Percentiles rank a stretch among this genome's conserved stretches.
Conservation (phyloP, 2,329 filamentous ascomycete species). For the Colletotrichum cuscutae region DNA sequence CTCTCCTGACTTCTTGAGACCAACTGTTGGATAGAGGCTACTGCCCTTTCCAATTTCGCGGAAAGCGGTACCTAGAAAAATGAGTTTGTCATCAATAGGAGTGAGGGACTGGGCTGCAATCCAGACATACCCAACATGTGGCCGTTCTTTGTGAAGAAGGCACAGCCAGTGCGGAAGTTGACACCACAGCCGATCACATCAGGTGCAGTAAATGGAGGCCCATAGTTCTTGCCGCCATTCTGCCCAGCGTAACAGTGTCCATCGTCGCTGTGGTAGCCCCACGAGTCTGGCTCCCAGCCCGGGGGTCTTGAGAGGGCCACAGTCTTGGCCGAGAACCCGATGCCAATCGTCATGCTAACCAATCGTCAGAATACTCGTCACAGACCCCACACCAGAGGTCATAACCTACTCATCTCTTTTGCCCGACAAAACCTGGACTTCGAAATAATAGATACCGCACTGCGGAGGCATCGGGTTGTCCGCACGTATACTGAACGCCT, state of each 20-base stretch:
- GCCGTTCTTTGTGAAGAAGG: constrained; percentile 78
- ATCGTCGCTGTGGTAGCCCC: constrained; percentile 77
- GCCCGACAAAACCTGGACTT: constrained; percentile 66
- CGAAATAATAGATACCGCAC: constrained; percentile 95
- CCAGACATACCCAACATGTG: constrained; percentile 59
- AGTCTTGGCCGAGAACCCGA: constrained; percentile 69
- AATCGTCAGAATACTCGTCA: not conserved
- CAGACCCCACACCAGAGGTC: not conserved
- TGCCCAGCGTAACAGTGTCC: constrained; percentile 69
- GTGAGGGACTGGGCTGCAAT: not conserved
- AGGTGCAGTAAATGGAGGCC: constrained; percentile 62
- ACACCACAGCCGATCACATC: constrained; percentile 74
- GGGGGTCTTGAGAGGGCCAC: constrained; percentile 66
- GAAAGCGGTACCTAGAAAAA: constrained; percentile 67
- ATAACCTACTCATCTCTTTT: constrained; percentile 65
- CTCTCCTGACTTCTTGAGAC: constrained; percentile 73
- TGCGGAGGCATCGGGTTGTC: constrained; percentile 89
- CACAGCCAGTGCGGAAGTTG: constrained; percentile 71
- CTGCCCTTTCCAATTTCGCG: constrained; percentile 66
- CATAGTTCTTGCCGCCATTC: constrained; percentile 67
- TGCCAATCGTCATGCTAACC: constrained; percentile 67
- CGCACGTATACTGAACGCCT: constrained; percentile 84
- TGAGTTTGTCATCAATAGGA: not conserved
- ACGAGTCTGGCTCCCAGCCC: constrained; percentile 75
- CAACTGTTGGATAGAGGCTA: constrained; percentile 70